Evolutionary conservation across 805 yeast species (phyloP).

Genomic region (Cyberlindnera euphorbiae): DNA sequence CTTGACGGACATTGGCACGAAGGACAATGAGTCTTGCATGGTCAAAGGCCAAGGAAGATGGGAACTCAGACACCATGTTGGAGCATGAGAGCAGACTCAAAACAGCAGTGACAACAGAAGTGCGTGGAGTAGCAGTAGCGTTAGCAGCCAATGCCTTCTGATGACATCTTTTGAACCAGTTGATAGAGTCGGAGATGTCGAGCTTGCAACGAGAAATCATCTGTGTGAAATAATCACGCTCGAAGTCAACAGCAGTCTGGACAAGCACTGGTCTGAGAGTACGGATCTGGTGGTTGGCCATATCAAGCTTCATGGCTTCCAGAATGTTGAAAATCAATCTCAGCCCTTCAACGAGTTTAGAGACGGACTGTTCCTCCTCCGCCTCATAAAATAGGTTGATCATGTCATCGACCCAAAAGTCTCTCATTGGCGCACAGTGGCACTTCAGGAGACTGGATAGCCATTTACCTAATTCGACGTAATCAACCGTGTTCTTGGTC

Average conservation of each 20-base stretch:
- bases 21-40: constrained; percentile 71
- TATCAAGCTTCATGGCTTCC: constrained; percentile 93
- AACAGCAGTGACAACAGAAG: constrained; percentile 46
- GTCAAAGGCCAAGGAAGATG: constrained; percentile 79
- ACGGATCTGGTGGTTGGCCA: constrained; percentile 90
- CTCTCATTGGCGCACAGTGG: constrained; percentile 96
- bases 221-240: constrained; percentile 70
- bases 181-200: constrained; percentile 26
- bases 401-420: constrained; percentile 84
- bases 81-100: constrained; percentile 69
- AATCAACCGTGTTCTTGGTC: constrained; percentile 64
- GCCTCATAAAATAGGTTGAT: constrained; percentile 39
- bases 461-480: constrained; percentile 68
- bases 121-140: constrained; percentile 27
- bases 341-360: constrained; percentile 66
- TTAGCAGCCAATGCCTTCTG: constrained; percentile 6
- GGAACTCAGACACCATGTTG: constrained; percentile 77
- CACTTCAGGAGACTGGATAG: constrained; percentile 72
- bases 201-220: constrained; percentile 50
- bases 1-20: constrained; percentile 81
- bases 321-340: constrained; percentile 74
- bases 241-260: constrained; percentile 85
- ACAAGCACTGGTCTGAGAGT: constrained; percentile 77
- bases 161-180: constrained; percentile 19
- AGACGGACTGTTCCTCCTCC: constrained; percentile 24